Evolutionary conservation across 2,329 filamentous ascomycete genomes (phyloP), one percentile per base, ranked within the genome.

Genomic region (Botrytis paeoniae): DNA sequence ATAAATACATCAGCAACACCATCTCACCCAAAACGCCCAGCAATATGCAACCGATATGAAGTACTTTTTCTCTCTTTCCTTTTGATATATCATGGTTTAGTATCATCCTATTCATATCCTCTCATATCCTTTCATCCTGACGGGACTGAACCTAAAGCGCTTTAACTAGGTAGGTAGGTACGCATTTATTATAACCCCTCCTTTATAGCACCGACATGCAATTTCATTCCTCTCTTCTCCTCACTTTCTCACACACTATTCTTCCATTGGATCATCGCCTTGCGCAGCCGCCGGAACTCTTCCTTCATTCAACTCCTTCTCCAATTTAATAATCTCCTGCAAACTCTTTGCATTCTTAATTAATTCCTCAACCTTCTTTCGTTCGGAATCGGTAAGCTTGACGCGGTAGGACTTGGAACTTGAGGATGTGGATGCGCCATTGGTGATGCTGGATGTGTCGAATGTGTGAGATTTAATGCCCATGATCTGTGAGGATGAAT

Each of bases 271-370:
- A 76, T 87, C 86, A 63, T 85, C 85, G 51, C 83, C 80, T 51
- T 88, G 85, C 45, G 90, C 87, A 41, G 90, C 92, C 48, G 88
- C 86, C 3, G 95, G 95, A 82, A 98, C 87, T 80, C 93, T 87
- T 2, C 96, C 96, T 82, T 98, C 95, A 75, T 93, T 93, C 77
- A 98, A 84, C 82, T 96, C 93, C 85, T 95, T 97, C 85, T 99
- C 96, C 80, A 99, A 82, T 77, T 89, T 88, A 73, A 93, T 91
- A 81, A 99, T 97, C 84, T 98, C 96, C 78, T 94, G 92, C 80
- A 99, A 82, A 80, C 92, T 97, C 82, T 92, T 94, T 9, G 96
- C 95, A 80, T 93, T 93, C 83, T 90, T 90, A 82, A 99, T 97
- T 84, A 95, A 87, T 80, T 94, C 91, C 83, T 97, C 91, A 75